Conservation (phyloP, 805 yeast genomes). For the Sugiyamaella chiloensis region DNA sequence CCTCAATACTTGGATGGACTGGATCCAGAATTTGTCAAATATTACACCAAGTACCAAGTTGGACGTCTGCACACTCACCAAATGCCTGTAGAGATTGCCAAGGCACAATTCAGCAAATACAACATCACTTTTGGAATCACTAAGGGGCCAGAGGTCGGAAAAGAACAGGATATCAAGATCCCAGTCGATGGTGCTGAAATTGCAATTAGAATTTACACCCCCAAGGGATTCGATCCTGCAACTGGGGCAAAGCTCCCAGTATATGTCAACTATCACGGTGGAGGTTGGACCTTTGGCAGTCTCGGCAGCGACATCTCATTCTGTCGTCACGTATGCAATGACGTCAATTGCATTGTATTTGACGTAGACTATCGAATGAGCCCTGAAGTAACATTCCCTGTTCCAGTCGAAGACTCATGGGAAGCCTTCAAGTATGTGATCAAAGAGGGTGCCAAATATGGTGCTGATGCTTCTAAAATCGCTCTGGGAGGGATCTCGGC, state of each 20-base stretch:
- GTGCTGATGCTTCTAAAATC: conserved; percentile 29
- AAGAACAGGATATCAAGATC: not conserved
- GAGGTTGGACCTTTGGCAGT: conserved; percentile 15
- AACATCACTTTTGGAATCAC: conserved; percentile 7
- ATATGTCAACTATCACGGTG: conserved; percentile 13
- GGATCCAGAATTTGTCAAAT: conserved; percentile 10
- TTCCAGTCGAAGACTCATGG: conserved; percentile 39
- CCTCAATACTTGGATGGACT: conserved; percentile 9
- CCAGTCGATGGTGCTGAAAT: conserved; percentile 6
- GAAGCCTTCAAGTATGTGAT: conserved; percentile 26
- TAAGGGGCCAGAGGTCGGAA: conserved; percentile 8
- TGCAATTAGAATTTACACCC: conserved; percentile 6
- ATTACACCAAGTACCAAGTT: conserved; percentile 7
- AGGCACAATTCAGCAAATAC: conserved; percentile 4
- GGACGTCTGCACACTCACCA: conserved; percentile 9
- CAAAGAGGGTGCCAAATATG: conserved; percentile 14
- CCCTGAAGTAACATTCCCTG: conserved; percentile 48
- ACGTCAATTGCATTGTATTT: conserved; percentile 30
- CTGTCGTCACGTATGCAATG: conserved; percentile 10
- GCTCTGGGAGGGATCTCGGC: conserved; percentile 48
- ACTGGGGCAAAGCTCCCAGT: conserved; percentile 3
- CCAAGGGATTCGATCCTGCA: not conserved
- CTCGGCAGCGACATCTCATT: conserved; percentile 4
- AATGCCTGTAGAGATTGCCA: conserved; percentile 8
- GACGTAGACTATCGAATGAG: conserved; percentile 47